Base-by-base conservation (phyloP, 768 basidiomycete species). In the Boletales sp. region DNA sequence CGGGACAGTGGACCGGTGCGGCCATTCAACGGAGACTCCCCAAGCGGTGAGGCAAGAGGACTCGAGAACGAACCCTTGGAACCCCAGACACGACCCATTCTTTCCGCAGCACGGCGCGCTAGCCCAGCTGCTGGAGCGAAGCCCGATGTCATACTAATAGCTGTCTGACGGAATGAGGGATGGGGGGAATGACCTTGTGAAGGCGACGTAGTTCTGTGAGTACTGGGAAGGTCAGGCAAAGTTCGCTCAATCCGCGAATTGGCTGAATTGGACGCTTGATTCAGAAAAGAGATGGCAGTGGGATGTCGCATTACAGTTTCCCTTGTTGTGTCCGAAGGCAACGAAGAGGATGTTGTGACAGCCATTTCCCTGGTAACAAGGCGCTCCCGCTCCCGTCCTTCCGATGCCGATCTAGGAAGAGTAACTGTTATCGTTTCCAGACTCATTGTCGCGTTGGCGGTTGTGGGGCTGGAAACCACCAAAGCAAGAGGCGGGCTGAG, bases 71-170 rank as follows among this genome's bases (percentile, higher is more conserved):
- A 61, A 30, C 54, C 34, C 56, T 67, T 72, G 28, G 73, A 74
- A 46, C 77, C 81, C 78, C 77, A 83, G 18, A 79, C 83, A 36
- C 81, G 77, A 35, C 83, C 83, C 73, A 90, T 80, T 66, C 81
- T 85, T 70, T 89, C 87, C 4, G 87, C 86, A 4, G 89, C 87
- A 49, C 84, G 78, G 60, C 83, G 84, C 10, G 87, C 88, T 9
- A 87, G 74, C 9, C 86, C 87, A 15, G 86, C 85, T 18, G 83
- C 84, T 25, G 86, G 85, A 3, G 82, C 82, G 42, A 87, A 74
- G 37, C 82, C 77, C 35, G 75, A 76, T 3, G 84, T 80, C 72
- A 90, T 82, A 58, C 86, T 88, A 54, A 89, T 76, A 15, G 87
- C 79, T n/a, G 84, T 82, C 59, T 82, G 84, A 18, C 84, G 71